phyloP scores from a whole-genome alignment of 495 filamentous ascomycete genomes.

The Pseudotulostoma volvatum region DNA sequence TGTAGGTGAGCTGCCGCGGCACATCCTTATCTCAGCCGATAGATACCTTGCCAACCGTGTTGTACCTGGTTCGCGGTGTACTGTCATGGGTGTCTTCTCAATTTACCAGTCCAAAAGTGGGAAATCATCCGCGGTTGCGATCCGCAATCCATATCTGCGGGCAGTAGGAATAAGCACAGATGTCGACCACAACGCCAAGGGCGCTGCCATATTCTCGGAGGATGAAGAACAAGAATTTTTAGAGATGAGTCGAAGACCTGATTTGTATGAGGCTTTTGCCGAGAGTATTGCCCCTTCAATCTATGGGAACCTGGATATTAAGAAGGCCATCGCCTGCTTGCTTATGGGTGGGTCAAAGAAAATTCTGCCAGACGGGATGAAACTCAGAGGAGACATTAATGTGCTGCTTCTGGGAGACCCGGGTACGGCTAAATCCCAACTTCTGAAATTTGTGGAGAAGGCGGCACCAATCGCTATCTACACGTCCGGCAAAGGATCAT shows the following conservation, averaged over 20 bases:
- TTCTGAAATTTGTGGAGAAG: slow-evolving; percentile 96
- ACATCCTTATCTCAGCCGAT: slow-evolving; percentile 88
- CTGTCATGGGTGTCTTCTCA: slow-evolving; percentile 92
- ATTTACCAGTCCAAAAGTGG: slow-evolving; percentile 84
- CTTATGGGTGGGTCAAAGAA: slow-evolving; percentile 96
- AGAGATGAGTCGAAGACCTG: slow-evolving; percentile 76
- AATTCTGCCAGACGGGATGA: slow-evolving; percentile 97
- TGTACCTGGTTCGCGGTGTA: slow-evolving; percentile 87
- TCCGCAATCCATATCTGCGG: slow-evolving; percentile 91
- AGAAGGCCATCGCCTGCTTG: slow-evolving; percentile 94
- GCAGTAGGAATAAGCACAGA: slow-evolving; percentile 86
- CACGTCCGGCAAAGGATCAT: slow-evolving; percentile 97
- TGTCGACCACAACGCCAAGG: slow-evolving; percentile 77
- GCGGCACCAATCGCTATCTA: slow-evolving; percentile 96
- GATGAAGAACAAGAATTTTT: slow-evolving; percentile 97
- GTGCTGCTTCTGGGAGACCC: slow-evolving; percentile 94
- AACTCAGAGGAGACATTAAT: slow-evolving; percentile 95
- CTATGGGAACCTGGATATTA: slow-evolving; percentile 91
- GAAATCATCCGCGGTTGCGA: slow-evolving; percentile 73
- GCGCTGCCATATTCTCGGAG: slow-evolving; percentile 72
- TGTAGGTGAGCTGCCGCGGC: slow-evolving; percentile 87
- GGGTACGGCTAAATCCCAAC: slow-evolving; percentile 94
- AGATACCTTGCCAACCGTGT: slow-evolving; percentile 92
- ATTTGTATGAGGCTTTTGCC: slow-evolving; percentile 80
- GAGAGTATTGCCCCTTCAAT: slow-evolving; percentile 95